phyloP scores from a whole-genome alignment of 2,329 filamentous ascomycete species.

The Rhynchosporium graminicola region DNA sequence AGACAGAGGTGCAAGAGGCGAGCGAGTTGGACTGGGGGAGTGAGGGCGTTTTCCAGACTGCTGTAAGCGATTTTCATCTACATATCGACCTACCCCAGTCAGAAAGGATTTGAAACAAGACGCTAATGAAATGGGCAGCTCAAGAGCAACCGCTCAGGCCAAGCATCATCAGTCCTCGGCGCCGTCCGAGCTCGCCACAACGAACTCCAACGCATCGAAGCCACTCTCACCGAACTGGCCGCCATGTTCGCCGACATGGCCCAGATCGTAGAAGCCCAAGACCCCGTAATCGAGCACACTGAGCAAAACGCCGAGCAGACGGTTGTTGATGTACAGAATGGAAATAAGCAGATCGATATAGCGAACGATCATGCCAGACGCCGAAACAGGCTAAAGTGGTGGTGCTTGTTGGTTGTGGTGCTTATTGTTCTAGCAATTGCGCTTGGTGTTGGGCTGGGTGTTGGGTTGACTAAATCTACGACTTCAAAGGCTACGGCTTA shows the following conservation, averaged over 20 bases:
- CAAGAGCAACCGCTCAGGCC: constrained; percentile 71
- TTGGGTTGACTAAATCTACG: constrained; percentile 35
- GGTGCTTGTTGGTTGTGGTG: constrained; percentile 63
- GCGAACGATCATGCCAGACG: constrained; percentile 67
- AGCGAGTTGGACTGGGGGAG: constrained; percentile 72
- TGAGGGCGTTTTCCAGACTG: constrained; percentile 80
- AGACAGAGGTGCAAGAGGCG: constrained; percentile 69
- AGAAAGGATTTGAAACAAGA: too few species aligned
- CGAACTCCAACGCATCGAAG: constrained; percentile 79
- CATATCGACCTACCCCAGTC: constrained; percentile 8
- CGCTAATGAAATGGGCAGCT: constrained; percentile 52
- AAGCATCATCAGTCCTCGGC: constrained; percentile 72
- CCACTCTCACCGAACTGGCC: constrained; percentile 69
- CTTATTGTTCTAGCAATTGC: constrained; percentile 61
- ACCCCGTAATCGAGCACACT: constrained; percentile 59
- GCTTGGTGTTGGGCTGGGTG: constrained; percentile 50
- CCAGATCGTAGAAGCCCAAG: constrained; percentile 72
- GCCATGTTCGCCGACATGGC: constrained; percentile 74
- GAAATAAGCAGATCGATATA: constrained; percentile 67
- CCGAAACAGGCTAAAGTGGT: constrained; percentile 79
- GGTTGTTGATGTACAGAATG: constrained; percentile 65
- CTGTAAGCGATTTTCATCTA: constrained; percentile 55
- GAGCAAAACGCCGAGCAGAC: constrained; percentile 68
- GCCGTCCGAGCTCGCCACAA: constrained; percentile 81
- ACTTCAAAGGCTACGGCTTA: background rate